phyloP scores from a whole-genome alignment of 225 moss, liverwort and hornwort genomes.

The Thuidium tamariscinum region DNA sequence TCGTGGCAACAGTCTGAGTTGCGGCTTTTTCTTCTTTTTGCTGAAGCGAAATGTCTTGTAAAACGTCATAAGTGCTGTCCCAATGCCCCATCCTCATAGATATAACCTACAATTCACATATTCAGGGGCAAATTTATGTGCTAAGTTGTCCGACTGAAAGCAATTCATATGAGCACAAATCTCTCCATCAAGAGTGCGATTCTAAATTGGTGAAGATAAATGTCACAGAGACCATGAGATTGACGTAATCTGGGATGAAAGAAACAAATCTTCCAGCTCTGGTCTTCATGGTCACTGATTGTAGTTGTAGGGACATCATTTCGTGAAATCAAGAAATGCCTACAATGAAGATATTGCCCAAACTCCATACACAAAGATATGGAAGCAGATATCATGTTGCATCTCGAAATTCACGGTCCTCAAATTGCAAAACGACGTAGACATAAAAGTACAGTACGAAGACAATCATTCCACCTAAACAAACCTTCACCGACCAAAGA shows the following conservation, averaged over 20 bases:
- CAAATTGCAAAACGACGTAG: background rate
- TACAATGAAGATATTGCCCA: constrained; percentile 16
- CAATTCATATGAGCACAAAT: background rate
- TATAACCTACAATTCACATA: constrained; percentile 39
- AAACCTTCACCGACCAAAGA: background rate
- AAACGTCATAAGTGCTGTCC: constrained; percentile 63
- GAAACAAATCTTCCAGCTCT: constrained; percentile 9
- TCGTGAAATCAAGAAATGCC: constrained; percentile 22
- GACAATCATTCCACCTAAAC: background rate
- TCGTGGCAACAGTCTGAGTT: constrained; percentile 17
- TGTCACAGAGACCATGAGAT: constrained; percentile 30
- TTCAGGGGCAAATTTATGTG: background rate
- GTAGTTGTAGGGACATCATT: constrained; percentile 15
- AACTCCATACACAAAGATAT: background rate
- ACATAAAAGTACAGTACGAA: background rate
- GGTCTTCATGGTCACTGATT: constrained; percentile 22
- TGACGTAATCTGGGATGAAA: constrained; percentile 16
- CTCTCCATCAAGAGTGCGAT: background rate
- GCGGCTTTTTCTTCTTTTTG: constrained; percentile 13
- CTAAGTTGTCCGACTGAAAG: background rate
- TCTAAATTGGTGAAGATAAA: background rate
- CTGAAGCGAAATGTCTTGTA: constrained; percentile 20
- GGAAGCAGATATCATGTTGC: constrained; percentile 21
- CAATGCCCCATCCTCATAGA: constrained; percentile 83
- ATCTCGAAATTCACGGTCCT: constrained; percentile 17